Percentiles rank a stretch among this genome's conserved stretches.
phyloP scores from a whole-genome alignment of 331 rosid species.

The Erythrophleum ivorense region DNA sequence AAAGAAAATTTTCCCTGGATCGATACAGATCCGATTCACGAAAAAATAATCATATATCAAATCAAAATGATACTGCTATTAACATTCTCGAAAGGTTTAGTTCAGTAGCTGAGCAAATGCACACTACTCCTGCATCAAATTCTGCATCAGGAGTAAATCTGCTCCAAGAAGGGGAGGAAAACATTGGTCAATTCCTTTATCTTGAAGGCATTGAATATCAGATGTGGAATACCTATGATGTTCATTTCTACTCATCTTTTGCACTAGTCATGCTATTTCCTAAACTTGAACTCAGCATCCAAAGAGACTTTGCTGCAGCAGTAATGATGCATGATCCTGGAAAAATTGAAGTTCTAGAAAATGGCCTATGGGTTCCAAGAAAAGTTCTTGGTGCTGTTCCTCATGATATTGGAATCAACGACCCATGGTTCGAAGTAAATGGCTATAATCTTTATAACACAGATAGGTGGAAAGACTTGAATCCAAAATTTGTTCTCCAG shows the following conservation, averaged over 20 bases:
- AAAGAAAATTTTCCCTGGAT: conserved; percentile 77
- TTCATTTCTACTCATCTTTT: conserved; percentile 91
- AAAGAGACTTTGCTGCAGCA: conserved; percentile 98
- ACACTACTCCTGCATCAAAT: conserved; percentile 55
- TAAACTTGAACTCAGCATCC: conserved; percentile 91
- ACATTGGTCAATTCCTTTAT: conserved; percentile 91
- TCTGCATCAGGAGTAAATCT: conserved; percentile 81
- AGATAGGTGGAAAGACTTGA: conserved; percentile 98
- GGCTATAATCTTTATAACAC: conserved; percentile 80
- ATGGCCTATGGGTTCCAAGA: conserved; percentile 74
- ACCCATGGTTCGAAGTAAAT: conserved; percentile 97
- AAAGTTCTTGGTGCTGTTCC: conserved; percentile 99
- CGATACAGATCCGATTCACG: conserved; percentile 51
- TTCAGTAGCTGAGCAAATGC: conserved; percentile 62
- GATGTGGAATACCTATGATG: conserved; percentile 97
- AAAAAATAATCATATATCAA: conserved; percentile 39
- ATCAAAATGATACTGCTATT: conserved; percentile 69
- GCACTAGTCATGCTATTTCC: conserved; percentile 85
- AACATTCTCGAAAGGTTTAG: conserved; percentile 82
- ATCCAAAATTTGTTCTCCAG: conserved; percentile 97
- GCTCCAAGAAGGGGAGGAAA: conserved; percentile 93
- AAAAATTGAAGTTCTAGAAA: conserved; percentile 61
- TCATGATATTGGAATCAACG: conserved; percentile 87
- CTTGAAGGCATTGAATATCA: conserved; percentile 90
- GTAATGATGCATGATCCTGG: conserved; percentile 97